phyloP scores from a whole-genome alignment of 2,329 filamentous ascomycete species.

The Trichoderma afroharzianum region DNA sequence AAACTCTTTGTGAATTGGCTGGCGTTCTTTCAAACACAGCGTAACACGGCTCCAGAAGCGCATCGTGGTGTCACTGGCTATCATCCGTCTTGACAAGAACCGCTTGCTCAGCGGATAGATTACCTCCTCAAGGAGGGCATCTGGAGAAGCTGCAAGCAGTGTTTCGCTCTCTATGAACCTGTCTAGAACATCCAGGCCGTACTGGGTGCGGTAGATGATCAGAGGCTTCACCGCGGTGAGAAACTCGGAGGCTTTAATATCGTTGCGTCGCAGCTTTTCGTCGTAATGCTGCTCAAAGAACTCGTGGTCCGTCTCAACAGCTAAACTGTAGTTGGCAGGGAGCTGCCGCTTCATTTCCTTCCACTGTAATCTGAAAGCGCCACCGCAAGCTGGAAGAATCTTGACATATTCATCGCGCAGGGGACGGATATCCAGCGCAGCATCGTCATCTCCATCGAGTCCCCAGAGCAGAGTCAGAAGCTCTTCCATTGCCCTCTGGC shows the following conservation, averaged over 20 bases:
- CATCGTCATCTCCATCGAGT: background rate
- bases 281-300: conserved; percentile 1
- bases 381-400: conserved; percentile 5
- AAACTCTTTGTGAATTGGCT: background rate
- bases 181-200: background rate
- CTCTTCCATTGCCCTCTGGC: background rate
- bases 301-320: background rate
- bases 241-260: background rate
- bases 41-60: background rate
- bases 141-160: background rate
- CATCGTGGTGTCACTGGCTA: background rate
- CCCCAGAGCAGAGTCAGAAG: conserved; percentile 9
- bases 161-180: background rate
- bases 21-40: background rate
- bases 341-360: background rate
- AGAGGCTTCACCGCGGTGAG: background rate
- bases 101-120: background rate
- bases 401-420: background rate
- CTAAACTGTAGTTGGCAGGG: background rate
- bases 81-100: background rate
- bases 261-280: background rate
- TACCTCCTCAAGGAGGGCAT: background rate
- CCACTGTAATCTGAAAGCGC: background rate
- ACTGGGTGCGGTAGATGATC: background rate
- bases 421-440: background rate